A percentile compares a stretch with the other conserved stretches of the same genome.
Conservation (phyloP, 2,329 filamentous ascomycete species). For the Elsinoe australis region DNA sequence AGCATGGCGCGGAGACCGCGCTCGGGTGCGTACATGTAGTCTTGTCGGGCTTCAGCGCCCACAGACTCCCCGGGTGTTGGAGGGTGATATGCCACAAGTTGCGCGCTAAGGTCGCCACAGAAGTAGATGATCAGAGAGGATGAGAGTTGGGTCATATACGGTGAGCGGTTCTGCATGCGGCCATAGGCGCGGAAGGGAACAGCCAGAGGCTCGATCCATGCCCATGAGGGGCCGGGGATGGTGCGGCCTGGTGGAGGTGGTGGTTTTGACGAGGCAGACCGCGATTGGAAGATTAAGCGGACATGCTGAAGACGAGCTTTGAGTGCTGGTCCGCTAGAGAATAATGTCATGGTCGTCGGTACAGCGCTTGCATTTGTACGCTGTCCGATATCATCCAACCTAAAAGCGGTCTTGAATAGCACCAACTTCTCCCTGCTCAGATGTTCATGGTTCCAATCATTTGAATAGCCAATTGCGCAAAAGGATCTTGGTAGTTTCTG, state of each 20-base stretch:
- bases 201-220: conserved; percentile 41
- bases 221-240: conserved; percentile 39
- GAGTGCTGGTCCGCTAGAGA: neutral
- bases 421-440: too few relatives aligned
- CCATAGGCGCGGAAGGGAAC: conserved; percentile 52
- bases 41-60: conserved; percentile 21
- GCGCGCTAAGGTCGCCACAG: conserved; percentile 68
- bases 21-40: conserved; percentile 54
- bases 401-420: too few relatives aligned
- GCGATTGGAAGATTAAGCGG: neutral
- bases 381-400: too few relatives aligned
- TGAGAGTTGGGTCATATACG: conserved; percentile 70
- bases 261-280: neutral
- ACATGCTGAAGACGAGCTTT: conserved; percentile 1
- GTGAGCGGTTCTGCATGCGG: conserved; percentile 60
- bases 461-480: too few relatives aligned
- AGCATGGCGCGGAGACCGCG: conserved; percentile 64
- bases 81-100: conserved; percentile 46
- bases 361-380: too few relatives aligned
- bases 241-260: conserved; percentile 19
- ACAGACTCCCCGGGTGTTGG: conserved; percentile 4
- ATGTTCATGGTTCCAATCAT: too few relatives aligned
- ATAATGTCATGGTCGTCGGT: neutral
- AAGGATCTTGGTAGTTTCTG: too few relatives aligned
- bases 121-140: conserved; percentile 73